These are phyloP conservation scores for Apostasia shenzhenica DNA, from an alignment of 106 monocot species.

Conservation along the genomic window DNA sequence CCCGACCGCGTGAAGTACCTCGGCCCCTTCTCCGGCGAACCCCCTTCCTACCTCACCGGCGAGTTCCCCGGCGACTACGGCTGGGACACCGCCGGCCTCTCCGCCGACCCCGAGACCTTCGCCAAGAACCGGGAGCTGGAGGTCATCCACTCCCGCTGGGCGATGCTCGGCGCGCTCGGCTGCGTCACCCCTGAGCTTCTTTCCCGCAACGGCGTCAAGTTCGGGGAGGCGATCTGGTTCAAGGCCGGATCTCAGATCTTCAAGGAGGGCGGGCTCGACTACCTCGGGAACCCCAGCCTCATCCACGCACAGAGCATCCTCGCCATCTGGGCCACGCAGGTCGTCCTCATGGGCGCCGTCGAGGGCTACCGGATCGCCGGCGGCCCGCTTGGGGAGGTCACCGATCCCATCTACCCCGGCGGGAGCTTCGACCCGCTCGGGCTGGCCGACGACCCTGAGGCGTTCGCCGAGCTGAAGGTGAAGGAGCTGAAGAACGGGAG, in stretches of 20 bases:
- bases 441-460: constrained; percentile 18
- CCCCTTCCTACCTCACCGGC: constrained; percentile 15
- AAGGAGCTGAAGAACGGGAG: constrained; percentile 14
- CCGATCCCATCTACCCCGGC: constrained; percentile 8
- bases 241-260: constrained; percentile 15
- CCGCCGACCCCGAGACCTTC: constrained; percentile 20
- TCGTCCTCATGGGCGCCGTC: constrained; percentile 15
- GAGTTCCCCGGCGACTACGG: constrained; percentile 24
- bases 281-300: constrained; percentile 15
- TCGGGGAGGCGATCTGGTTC: constrained; percentile 17
- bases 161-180: constrained; percentile 13
- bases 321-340: constrained; percentile 17
- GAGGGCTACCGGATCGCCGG: constrained; percentile 20
- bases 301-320: constrained; percentile 21
- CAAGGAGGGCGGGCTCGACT: constrained; percentile 15
- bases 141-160: constrained; percentile 14
- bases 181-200: constrained; percentile 14
- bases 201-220: constrained; percentile 11
- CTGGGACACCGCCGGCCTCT: constrained; percentile 17
- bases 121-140: constrained; percentile 21
- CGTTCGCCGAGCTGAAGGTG: constrained; percentile 21
- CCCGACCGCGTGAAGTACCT: constrained; percentile 14
- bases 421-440: constrained; percentile 14
- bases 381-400: constrained; percentile 11
- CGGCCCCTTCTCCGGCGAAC: constrained; percentile 17